These are phyloP conservation scores for Alternaria incomplexa DNA, from an alignment of 2,329 filamentous ascomycete species.

Conservation along the genomic window DNA sequence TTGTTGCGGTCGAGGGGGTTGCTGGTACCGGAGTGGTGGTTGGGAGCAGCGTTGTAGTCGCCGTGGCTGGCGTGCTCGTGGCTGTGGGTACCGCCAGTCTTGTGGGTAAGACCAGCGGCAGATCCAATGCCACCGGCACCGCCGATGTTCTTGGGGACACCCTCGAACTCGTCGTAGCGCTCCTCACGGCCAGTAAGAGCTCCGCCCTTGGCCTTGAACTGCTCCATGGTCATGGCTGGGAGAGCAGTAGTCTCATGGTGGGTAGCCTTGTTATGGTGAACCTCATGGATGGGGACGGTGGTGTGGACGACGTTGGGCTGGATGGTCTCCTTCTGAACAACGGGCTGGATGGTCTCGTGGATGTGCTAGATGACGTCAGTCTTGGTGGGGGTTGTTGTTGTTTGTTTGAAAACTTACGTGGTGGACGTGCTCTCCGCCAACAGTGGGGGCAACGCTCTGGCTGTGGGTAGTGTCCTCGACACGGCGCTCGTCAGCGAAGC, in stretches of 20 bases:
- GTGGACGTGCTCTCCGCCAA: conserved; percentile 68
- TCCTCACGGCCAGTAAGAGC: conserved; percentile 61
- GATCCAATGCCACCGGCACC: conserved; percentile 27
- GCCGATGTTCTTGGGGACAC: conserved; percentile 62
- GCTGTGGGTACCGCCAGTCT: conserved; percentile 18
- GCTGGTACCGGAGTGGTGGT: conserved; percentile 6
- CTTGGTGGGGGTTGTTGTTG: not conserved
- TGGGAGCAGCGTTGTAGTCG: conserved; percentile 18
- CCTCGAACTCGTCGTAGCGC: conserved; percentile 65
- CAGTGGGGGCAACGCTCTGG: conserved; percentile 54
- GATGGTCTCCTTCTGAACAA: conserved; percentile 72
- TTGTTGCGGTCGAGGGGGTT: conserved; percentile 16
- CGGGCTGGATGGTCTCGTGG: conserved; percentile 73
- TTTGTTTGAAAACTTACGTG: conserved; percentile 48
- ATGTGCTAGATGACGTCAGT: conserved; percentile 52
- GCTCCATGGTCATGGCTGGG: conserved; percentile 67
- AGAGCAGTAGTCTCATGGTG: conserved; percentile 70
- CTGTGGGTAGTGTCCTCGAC: conserved; percentile 59
- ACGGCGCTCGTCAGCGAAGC: conserved; percentile 60
- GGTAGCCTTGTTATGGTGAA: conserved; percentile 70
- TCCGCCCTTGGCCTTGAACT: conserved; percentile 66
- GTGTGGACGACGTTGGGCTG: conserved; percentile 74
- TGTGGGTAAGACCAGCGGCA: conserved; percentile 22
- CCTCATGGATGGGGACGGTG: conserved; percentile 74
- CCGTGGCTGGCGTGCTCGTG: conserved; percentile 22